Conservation (phyloP, 2,329 filamentous ascomycete genomes). For the Fusarium duplospermum region DNA sequence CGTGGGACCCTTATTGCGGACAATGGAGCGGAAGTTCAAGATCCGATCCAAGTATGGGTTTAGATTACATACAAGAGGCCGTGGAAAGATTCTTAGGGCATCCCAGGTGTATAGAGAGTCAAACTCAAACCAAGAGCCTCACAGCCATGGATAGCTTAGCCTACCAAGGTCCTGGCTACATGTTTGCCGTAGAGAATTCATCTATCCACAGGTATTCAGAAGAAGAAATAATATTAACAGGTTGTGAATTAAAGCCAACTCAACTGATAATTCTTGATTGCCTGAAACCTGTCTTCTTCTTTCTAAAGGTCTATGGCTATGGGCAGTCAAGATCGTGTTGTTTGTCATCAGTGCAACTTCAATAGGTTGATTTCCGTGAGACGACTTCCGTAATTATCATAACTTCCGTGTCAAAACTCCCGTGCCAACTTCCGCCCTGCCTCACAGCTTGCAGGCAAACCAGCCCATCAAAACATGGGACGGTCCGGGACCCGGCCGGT, state of each 20-base stretch:
- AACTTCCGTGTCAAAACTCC: background rate
- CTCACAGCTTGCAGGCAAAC: background rate
- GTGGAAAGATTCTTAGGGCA: background rate
- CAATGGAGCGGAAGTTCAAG: background rate
- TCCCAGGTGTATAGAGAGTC: background rate
- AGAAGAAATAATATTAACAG: fast-evolving
- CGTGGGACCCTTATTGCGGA: background rate
- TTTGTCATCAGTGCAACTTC: background rate
- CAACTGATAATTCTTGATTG: background rate
- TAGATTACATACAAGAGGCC: background rate
- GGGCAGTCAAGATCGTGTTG: too few species aligned
- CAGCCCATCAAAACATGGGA: background rate
- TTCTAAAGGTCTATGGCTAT: too few species aligned
- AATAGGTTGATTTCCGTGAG: background rate
- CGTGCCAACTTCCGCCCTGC: background rate
- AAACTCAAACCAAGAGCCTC: background rate
- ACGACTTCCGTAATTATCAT: background rate
- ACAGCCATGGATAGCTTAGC: background rate
- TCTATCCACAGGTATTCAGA: background rate
- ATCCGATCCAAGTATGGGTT: background rate
- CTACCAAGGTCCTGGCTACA: too few species aligned
- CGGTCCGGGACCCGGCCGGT: background rate
- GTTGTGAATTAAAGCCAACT: background rate
- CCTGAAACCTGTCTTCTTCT: too few species aligned
- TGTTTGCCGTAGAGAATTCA: too few species aligned